Percentiles rank a stretch among this genome's conserved stretches.
These are phyloP conservation scores for Tillandsia fasciculata DNA, from an alignment of 176 grass and related monocot genomes.

Conservation along the genomic window DNA sequence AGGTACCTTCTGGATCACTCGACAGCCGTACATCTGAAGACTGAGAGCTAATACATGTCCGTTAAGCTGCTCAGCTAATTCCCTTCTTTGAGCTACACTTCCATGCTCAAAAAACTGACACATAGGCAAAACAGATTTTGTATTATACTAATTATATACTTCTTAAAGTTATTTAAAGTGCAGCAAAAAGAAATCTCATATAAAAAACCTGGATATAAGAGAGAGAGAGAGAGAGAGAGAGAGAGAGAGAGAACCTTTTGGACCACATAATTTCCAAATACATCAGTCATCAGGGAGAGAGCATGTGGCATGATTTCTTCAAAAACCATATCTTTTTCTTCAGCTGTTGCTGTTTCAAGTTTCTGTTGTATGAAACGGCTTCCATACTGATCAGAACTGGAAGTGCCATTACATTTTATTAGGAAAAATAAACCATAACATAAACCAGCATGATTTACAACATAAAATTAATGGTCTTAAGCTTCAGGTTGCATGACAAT, in stretches of 20 bases:
- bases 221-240: not conserved
- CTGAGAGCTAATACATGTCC: constrained; percentile 27
- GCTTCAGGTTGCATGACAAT: not conserved
- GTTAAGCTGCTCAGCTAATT: constrained; percentile 25
- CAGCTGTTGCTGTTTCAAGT: constrained; percentile 26
- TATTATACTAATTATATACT: not conserved
- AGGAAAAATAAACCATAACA: no score
- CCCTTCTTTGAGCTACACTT: constrained; percentile 20
- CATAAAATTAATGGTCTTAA: not conserved
- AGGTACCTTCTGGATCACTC: constrained; percentile 49
- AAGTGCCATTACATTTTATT: not conserved
- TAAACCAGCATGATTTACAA: constrained; percentile 3
- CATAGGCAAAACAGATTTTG: not conserved
- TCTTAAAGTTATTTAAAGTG: not conserved
- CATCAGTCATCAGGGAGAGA: constrained; percentile 12
- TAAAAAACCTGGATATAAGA: not conserved
- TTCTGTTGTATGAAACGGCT: constrained; percentile 34
- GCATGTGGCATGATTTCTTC: constrained; percentile 24
- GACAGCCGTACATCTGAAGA: constrained; percentile 30
- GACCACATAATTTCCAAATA: constrained; percentile 38
- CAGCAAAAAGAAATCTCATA: not conserved
- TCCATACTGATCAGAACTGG: constrained; percentile 19
- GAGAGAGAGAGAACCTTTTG: constrained; percentile 40
- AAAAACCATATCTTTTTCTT: constrained; percentile 38
- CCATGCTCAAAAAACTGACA: constrained; percentile 47